A percentile compares a stretch with the other conserved stretches of the same genome.
phyloP scores from a whole-genome alignment of 768 basidiomycete genomes.

The Boletus vermiculosoides region DNA sequence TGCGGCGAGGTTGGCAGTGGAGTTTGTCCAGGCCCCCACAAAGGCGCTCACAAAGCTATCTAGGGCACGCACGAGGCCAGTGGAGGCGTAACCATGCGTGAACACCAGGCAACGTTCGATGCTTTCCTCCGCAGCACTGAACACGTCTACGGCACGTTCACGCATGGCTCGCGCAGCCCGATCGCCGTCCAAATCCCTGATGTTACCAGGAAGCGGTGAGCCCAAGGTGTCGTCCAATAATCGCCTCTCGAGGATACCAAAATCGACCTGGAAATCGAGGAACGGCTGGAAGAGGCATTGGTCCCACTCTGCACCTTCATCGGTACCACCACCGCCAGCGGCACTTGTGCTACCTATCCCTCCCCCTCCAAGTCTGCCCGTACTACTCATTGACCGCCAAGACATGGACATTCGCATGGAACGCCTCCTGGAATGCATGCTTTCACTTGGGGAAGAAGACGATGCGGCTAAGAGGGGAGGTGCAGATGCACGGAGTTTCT shows the following conservation, averaged over 20 bases:
- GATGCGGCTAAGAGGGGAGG: constrained; percentile 19
- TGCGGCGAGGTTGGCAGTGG: constrained; percentile 42
- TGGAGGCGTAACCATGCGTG: constrained; percentile 86
- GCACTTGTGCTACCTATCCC: constrained; percentile 9
- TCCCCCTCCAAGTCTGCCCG: constrained; percentile 19
- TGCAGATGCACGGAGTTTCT: constrained; percentile 55
- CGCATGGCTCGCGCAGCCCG: constrained; percentile 61
- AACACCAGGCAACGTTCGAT: constrained; percentile 71
- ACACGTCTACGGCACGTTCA: constrained; percentile 74
- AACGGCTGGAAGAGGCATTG: constrained; percentile 92
- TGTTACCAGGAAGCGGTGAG: constrained; percentile 39
- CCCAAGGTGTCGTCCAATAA: constrained; percentile 60
- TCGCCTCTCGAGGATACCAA: constrained; percentile 72
- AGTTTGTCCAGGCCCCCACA: constrained; percentile 59
- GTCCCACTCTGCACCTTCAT: constrained; percentile 70
- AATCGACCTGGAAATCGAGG: constrained; percentile 85
- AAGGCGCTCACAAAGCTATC: constrained; percentile 73
- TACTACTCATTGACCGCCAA: constrained; percentile 42
- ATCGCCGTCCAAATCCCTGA: constrained; percentile 32
- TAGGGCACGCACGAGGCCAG: constrained; percentile 69
- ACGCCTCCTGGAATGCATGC: constrained; percentile 45
- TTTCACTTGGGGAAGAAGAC: constrained; percentile 24
- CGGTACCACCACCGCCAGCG: constrained; percentile 4
- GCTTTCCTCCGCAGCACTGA: constrained; percentile 78
- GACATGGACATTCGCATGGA: constrained; percentile 68